phyloP scores from a whole-genome alignment of 1,284 basidiomycete genomes.

The Trametes polyzona region DNA sequence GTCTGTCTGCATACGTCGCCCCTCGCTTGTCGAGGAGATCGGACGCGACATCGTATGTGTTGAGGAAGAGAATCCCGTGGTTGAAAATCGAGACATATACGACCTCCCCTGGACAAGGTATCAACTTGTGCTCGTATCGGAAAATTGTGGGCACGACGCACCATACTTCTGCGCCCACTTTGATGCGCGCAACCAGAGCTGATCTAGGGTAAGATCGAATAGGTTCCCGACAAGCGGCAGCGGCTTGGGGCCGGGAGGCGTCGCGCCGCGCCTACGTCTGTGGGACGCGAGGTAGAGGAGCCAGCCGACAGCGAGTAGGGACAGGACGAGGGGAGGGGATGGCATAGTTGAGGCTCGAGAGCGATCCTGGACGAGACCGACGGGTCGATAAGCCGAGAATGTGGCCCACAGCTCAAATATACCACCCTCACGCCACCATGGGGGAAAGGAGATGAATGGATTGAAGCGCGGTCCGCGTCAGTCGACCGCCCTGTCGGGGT shows the following conservation, averaged over 20 bases:
- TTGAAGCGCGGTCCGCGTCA: too few relatives aligned
- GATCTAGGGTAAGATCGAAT: background rate
- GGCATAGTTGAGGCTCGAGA: too few relatives aligned
- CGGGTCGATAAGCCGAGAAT: too few relatives aligned
- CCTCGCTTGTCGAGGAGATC: constrained; percentile 26
- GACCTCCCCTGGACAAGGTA: constrained; percentile 9
- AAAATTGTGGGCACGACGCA: background rate
- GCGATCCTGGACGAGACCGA: too few relatives aligned
- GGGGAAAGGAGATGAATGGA: too few relatives aligned
- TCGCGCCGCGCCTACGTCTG: too few relatives aligned
- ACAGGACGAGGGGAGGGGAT: too few relatives aligned
- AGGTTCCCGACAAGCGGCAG: constrained; percentile 11
- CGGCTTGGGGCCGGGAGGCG: constrained; percentile 6
- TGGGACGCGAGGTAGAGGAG: too few relatives aligned
- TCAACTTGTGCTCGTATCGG: background rate
- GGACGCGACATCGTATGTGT: constrained; percentile 4
- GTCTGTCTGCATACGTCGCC: constrained; percentile 9
- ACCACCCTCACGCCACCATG: too few relatives aligned
- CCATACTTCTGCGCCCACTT: constrained; percentile 6
- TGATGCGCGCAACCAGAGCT: background rate
- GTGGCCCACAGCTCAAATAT: too few relatives aligned
- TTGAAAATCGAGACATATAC: constrained; percentile 9
- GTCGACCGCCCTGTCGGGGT: too few relatives aligned
- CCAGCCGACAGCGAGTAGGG: too few relatives aligned
- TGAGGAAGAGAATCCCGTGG: constrained; percentile 12